Percentiles rank a stretch among this genome's conserved stretches.
phyloP scores from a whole-genome alignment of 2,329 filamentous ascomycete genomes.

The Exophiala sp. region DNA sequence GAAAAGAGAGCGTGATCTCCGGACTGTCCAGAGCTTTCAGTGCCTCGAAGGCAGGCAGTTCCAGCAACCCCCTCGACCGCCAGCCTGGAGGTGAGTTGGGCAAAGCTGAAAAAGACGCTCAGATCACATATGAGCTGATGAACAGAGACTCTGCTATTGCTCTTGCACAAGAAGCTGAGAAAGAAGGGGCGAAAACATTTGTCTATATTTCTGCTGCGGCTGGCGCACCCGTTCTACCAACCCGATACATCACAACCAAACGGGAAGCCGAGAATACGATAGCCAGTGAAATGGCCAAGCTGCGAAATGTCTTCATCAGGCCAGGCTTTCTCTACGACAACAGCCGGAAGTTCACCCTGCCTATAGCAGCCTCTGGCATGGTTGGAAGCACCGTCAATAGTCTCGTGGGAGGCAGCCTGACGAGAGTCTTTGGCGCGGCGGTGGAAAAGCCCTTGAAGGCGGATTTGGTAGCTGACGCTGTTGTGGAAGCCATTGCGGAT shows the following conservation, averaged over 20 bases:
- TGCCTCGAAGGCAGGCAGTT: constrained; percentile 55
- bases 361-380: constrained; percentile 74
- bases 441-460: constrained; percentile 84
- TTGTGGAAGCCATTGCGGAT: constrained; percentile 81
- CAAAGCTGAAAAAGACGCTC: constrained; percentile 64
- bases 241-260: constrained; percentile 86
- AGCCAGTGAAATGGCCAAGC: constrained; percentile 64
- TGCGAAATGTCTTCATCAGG: constrained; percentile 78
- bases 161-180: constrained; percentile 71
- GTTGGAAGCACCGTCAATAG: constrained; percentile 73
- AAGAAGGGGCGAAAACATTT: constrained; percentile 65
- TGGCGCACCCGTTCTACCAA: constrained; percentile 78
- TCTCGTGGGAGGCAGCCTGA: constrained; percentile 71
- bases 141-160: constrained; percentile 76
- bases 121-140: constrained; percentile 95
- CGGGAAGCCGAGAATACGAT: constrained; percentile 81
- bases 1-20: constrained; percentile 74
- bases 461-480: constrained; percentile 81
- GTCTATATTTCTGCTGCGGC: constrained; percentile 85
- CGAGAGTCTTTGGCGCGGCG: constrained; percentile 73
- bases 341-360: constrained; percentile 75
- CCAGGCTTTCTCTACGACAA: constrained; percentile 87
- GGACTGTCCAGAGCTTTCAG: constrained; percentile 79
- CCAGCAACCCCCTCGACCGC: constrained; percentile 67
- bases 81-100: constrained; percentile 56